A percentile compares a stretch with the other conserved stretches of the same genome.
Conservation (phyloP, 2,329 filamentous ascomycete species). For the Verticillium nonalfalfae region DNA sequence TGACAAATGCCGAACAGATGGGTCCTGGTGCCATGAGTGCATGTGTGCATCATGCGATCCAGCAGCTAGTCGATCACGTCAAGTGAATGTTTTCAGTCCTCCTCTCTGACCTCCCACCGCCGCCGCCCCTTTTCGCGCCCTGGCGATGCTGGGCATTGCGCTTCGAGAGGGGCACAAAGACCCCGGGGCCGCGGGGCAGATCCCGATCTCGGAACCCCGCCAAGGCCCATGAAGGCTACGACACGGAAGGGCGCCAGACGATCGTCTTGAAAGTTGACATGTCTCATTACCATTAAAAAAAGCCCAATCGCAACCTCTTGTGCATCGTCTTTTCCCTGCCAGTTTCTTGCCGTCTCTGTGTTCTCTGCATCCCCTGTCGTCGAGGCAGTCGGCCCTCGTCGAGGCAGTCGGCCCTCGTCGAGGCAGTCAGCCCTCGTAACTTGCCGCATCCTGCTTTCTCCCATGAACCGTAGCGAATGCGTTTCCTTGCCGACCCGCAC, state of each 20-base stretch:
- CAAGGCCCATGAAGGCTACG: background rate
- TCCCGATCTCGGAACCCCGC: background rate
- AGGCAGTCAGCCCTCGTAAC: background rate
- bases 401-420: no score
- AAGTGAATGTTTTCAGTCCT: background rate
- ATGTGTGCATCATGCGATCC: slow-evolving; percentile 6
- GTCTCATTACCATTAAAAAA: slow-evolving; percentile 4
- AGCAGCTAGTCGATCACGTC: background rate
- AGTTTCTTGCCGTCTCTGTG: background rate
- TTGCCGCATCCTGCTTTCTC: background rate
- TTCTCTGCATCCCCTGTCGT: no score
- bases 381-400: no score
- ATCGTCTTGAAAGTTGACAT: background rate
- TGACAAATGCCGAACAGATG: background rate
- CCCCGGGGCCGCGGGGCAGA: background rate
- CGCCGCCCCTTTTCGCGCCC: background rate
- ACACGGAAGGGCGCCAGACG: background rate
- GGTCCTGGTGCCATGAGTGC: slow-evolving; percentile 9
- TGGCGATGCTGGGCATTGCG: background rate
- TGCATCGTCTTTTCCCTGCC: background rate
- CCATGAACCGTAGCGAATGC: slow-evolving; percentile 8
- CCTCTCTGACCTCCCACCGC: background rate
- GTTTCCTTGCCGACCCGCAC: background rate
- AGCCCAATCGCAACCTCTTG: background rate
- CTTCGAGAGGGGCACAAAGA: background rate